Conservation (phyloP, 2,329 filamentous ascomycete genomes). For the Trichoderma atrobrunneum region DNA sequence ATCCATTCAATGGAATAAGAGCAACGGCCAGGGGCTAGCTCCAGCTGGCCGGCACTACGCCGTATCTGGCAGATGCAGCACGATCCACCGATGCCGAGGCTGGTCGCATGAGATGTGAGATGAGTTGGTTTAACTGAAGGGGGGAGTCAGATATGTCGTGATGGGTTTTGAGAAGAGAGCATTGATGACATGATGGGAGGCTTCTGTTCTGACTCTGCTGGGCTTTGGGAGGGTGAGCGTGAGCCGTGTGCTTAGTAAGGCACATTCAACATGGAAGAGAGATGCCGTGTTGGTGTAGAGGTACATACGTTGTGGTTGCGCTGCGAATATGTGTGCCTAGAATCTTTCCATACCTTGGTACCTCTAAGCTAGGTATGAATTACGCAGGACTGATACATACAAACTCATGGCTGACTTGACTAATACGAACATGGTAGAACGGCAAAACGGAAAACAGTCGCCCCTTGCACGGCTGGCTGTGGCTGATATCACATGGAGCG, state of each 20-base stretch:
- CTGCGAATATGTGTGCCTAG: not conserved
- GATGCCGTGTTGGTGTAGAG: not conserved
- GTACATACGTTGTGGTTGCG: not conserved
- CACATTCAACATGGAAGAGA: not conserved
- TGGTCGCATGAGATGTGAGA: not conserved
- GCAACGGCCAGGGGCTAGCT: not conserved
- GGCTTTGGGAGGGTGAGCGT: not conserved
- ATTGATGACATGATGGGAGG: not conserved
- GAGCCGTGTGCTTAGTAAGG: not conserved
- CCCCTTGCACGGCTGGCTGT: not conserved
- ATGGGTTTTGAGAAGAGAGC: not conserved
- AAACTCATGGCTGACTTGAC: not conserved
- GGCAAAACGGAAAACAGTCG: not conserved
- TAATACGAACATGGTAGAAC: not conserved
- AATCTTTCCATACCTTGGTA: not conserved
- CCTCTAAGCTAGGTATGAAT: too few species aligned
- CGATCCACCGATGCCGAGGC: not conserved
- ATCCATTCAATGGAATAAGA: not conserved
- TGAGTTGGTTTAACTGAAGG: not conserved
- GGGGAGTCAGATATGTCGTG: not conserved
- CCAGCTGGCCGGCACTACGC: conserved; percentile 1
- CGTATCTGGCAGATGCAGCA: not conserved
- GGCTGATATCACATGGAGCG: not conserved
- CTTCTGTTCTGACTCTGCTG: not conserved
- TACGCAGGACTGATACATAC: too few species aligned